A percentile compares a stretch with the other conserved stretches of the same genome.
phyloP scores from a whole-genome alignment of 192 early-diverging fungal species.

The Podila minutissima region DNA sequence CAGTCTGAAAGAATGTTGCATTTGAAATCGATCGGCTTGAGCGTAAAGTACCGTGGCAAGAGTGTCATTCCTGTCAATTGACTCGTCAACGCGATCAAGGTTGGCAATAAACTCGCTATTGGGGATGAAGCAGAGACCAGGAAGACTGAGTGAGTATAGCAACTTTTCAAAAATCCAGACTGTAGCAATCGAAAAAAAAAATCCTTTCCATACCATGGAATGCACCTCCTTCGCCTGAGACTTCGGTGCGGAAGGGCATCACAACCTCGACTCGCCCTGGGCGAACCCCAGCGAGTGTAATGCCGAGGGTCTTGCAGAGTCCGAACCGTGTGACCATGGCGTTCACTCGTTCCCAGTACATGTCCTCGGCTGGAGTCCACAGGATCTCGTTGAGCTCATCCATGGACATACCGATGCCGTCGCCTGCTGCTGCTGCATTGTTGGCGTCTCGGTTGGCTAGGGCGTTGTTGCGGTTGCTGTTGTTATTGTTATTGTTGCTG shows the following conservation, averaged over 20 bases:
- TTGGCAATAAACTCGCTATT: conserved; percentile 41
- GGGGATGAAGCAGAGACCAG: not conserved
- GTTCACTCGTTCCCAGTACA: conserved; percentile 49
- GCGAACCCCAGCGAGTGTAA: conserved; percentile 31
- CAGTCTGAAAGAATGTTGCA: conserved; percentile 52
- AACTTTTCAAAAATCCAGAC: not conserved
- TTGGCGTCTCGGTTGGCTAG: conserved; percentile 20
- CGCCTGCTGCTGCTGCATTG: conserved; percentile 8
- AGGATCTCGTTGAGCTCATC: conserved; percentile 42
- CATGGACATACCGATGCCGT: conserved; percentile 38
- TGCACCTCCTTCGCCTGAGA: conserved; percentile 47
- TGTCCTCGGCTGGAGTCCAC: conserved; percentile 45
- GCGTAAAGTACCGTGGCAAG: conserved; percentile 39
- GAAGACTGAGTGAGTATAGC: not conserved
- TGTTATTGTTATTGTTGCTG: not conserved
- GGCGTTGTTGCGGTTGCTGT: conserved; percentile 3
- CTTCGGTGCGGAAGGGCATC: conserved; percentile 44
- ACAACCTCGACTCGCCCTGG: conserved; percentile 42
- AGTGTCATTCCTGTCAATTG: conserved; percentile 49
- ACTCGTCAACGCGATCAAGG: conserved; percentile 38
- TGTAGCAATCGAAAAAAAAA: too few relatives aligned
- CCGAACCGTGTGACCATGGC: conserved; percentile 40
- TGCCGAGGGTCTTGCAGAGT: conserved; percentile 26
- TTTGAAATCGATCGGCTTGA: conserved; percentile 49
- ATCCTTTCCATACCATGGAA: conserved; percentile 32